phyloP scores from a whole-genome alignment of 148 eudicot species.

The Oxyria digyna region DNA sequence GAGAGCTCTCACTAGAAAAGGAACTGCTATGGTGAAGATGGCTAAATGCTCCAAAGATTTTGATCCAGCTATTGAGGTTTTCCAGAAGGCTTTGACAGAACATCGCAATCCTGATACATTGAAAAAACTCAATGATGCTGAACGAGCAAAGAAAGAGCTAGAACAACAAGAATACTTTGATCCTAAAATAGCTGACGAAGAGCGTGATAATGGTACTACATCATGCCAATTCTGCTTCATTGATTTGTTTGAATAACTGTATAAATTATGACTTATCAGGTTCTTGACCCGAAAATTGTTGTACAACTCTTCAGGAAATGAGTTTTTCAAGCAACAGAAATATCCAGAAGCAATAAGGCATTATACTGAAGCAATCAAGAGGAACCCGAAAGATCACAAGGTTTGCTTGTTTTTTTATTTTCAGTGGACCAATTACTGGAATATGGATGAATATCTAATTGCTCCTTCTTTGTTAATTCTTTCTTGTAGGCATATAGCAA shows the following conservation, averaged over 20 bases:
- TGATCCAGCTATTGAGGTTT: conserved; percentile 84
- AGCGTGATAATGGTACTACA: conserved; percentile 89
- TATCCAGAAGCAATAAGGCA: conserved; percentile 88
- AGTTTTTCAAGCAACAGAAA: conserved; percentile 72
- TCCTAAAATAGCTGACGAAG: conserved; percentile 81
- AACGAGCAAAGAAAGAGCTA: conserved; percentile 84
- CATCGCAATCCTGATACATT: conserved; percentile 95
- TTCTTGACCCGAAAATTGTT: too few relatives aligned
- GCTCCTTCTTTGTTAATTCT: not conserved
- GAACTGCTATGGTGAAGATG: conserved; percentile 78
- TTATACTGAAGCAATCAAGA: conserved; percentile 73
- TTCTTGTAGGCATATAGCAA: conserved; percentile 67
- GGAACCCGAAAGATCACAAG: conserved; percentile 79
- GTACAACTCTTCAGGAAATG: conserved; percentile 80
- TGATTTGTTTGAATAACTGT: not conserved
- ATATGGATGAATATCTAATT: not conserved
- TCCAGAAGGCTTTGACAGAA: conserved; percentile 88
- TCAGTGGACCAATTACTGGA: not conserved
- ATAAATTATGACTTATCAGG: not conserved
- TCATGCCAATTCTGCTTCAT: not conserved
- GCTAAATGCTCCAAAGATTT: conserved; percentile 73
- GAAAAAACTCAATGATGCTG: conserved; percentile 89
- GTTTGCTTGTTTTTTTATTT: conserved; percentile 14
- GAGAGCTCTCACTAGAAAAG: conserved; percentile 87
- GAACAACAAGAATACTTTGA: conserved; percentile 89